Base-by-base conservation (phyloP, 2,329 filamentous ascomycete species). In the Aureobasidium pullulans region DNA sequence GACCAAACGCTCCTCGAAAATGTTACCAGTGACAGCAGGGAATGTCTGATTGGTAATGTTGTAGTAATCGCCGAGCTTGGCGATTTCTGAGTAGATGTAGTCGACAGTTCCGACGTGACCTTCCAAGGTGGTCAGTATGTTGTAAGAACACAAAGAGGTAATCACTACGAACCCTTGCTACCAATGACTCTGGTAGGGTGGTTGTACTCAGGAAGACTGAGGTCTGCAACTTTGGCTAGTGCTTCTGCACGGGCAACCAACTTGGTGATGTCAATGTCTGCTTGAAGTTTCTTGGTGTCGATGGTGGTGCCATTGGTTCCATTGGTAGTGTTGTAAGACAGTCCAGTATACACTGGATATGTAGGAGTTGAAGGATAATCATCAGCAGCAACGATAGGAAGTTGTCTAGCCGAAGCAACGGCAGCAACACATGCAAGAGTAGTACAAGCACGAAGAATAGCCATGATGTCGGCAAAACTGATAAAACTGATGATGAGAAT, bases 131-230 rank as follows among this genome's bases (percentile, higher is more conserved):
- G 6, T 57, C 11, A 48, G 43, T 13, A 13, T 6, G 15, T 9
- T 19, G 2, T 1, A 42, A 19, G 23, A 11, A 4, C 8, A 15
- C 7, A 37, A 6, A 9, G 19, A 39, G 10, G 4, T 11, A 6
- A n/a, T 1, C 0, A 4, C 23, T 28, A 60, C 64, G 59, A 72
- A 84, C 84, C 84, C 68, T 80, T 68, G 63, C 84, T 87, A 32
- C 86, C 86, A 64, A 89, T 88, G 23, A 89, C 86, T 57, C 86
- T 80, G 1, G 86, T 89, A 1, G 86, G 86, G 65, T 86, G 86
- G 62, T 81, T 81, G 67, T 84, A 87, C 63, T 88, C 83, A 1
- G 79, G 75, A 62, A 81, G 73, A 10, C 80, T 79, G 56, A 79
- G 74, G 69, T 85, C 76, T 0, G 86, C 85, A 59, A 88, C 81